A percentile compares a stretch with the other conserved stretches of the same genome.
Evolutionary conservation across 345 rosid genomes (phyloP).

Genomic region (Gossypium longicalyx): DNA sequence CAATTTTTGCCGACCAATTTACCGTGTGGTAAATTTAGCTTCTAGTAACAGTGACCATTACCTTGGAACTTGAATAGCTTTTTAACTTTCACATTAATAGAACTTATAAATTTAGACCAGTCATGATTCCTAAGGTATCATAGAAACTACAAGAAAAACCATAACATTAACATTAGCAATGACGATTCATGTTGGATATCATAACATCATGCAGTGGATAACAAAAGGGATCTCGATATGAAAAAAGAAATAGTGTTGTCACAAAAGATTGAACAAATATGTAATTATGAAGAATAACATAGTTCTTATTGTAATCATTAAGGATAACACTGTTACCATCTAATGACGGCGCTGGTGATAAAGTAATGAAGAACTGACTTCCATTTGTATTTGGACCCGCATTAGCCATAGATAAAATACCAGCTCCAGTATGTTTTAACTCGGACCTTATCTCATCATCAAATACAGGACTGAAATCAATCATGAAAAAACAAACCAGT

Average conservation of each 20-base stretch:
- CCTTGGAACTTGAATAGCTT: background rate
- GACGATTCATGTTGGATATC: background rate
- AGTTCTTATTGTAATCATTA: background rate
- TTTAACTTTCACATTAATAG: background rate
- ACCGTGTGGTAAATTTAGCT: background rate
- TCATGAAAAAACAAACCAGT: background rate
- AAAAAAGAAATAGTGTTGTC: background rate
- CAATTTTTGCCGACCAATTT: background rate
- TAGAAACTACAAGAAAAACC: background rate
- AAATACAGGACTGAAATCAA: constrained; percentile 48
- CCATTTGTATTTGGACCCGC: constrained; percentile 95
- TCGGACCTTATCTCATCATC: constrained; percentile 85
- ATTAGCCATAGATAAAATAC: constrained; percentile 90
- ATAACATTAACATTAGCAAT: background rate
- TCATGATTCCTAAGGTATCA: background rate
- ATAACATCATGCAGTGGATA: background rate
- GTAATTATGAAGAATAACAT: background rate
- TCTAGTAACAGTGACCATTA: background rate
- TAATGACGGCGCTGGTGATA: constrained; percentile 74
- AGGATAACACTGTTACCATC: constrained; percentile 54
- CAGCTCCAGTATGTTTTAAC: constrained; percentile 94
- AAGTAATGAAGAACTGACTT: constrained; percentile 88
- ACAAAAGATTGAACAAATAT: background rate
- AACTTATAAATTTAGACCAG: background rate
- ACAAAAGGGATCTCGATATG: background rate